Evolutionary conservation across 106 monocot species (phyloP), one percentile per base, ranked within the genome.

Genomic region (Amphibolis antarctica): DNA sequence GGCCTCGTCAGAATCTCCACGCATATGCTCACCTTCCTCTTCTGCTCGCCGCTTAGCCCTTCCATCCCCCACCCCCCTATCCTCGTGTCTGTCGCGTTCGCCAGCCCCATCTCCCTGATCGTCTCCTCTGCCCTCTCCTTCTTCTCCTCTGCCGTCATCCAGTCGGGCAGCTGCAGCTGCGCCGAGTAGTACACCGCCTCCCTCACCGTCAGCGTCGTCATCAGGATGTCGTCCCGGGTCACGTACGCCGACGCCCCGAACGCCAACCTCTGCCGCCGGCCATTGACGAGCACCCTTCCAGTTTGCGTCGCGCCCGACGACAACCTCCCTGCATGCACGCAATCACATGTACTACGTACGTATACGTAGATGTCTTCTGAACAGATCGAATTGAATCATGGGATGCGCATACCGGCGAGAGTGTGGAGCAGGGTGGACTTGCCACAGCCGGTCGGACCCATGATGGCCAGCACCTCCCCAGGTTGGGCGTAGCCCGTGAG

Each of bases 161-260:
- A 71, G 21, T 76, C 66, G 0, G 86, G 90, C 0, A 86, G 83
- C 49, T 82, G 83, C 25, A 90, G 86, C 59, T 76, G 68, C 0
- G 86, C 85, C 0, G 86, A 83, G 81, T 83, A 90, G 71, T 67
- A 81, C 10, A 90, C 71, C 0, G 74, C 90, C 48, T 90, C 90
- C 43, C 74, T 31, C 3, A 86, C 85, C 12, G 90, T 90, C 24
- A 90, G 71, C 0, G 90, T 90, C 15, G 78, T 78, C 86, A 83
- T 80, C 23, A 90, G 46, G 55, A 81, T 78, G 46, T 86, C 83
- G 12, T 86, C 85, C 71, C 86, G 86, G 0, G 90, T 90, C 19
- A 90, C 85, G 50, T 78, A 82, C 13, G 79, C 69, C 12, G 80
- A 80, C 20, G 71, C 63, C 10, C 80, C 80, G 53, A 63, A 80